phyloP scores from a whole-genome alignment of 2,329 filamentous ascomycete genomes.

The Colletotrichum kahawae region DNA sequence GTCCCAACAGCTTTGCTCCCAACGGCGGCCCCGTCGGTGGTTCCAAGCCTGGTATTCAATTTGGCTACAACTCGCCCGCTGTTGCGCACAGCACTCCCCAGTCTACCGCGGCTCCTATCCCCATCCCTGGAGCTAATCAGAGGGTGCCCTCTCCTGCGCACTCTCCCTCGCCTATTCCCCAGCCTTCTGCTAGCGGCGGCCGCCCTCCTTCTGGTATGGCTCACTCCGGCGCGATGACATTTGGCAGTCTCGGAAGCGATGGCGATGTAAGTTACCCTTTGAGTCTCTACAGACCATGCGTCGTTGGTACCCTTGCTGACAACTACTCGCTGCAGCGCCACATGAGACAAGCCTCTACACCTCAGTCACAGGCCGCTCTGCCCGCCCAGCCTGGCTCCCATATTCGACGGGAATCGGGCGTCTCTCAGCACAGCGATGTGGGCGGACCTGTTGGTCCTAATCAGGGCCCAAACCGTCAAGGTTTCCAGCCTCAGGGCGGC shows the following conservation, averaged over 20 bases:
- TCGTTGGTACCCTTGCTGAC: not conserved
- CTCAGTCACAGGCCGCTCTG: conserved; percentile 63
- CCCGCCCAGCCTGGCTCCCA: conserved; percentile 72
- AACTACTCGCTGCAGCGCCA: conserved; percentile 58
- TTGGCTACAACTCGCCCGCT: conserved; percentile 78
- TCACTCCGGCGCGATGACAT: conserved; percentile 72
- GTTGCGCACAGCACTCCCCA: conserved; percentile 72
- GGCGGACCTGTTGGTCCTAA: conserved; percentile 65
- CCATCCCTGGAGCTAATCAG: conserved; percentile 67
- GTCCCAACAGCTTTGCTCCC: conserved; percentile 74
- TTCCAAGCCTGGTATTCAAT: conserved; percentile 74
- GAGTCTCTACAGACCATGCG: not conserved
- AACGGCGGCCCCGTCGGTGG: conserved; percentile 72
- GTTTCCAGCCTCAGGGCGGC: conserved; percentile 52
- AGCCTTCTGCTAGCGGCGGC: conserved; percentile 82
- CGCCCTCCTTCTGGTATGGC: conserved; percentile 81
- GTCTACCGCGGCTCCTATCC: conserved; percentile 58
- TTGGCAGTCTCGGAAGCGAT: conserved; percentile 83
- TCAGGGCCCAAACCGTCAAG: conserved; percentile 63
- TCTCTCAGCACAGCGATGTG: conserved; percentile 60
- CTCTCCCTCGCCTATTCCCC: conserved; percentile 92
- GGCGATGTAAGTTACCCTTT: conserved; percentile 70
- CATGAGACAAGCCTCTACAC: conserved; percentile 68
- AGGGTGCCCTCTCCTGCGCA: conserved; percentile 83
- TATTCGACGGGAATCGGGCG: conserved; percentile 77